Conservation (phyloP, 2,329 filamentous ascomycete species). For the Nemania sp. region DNA sequence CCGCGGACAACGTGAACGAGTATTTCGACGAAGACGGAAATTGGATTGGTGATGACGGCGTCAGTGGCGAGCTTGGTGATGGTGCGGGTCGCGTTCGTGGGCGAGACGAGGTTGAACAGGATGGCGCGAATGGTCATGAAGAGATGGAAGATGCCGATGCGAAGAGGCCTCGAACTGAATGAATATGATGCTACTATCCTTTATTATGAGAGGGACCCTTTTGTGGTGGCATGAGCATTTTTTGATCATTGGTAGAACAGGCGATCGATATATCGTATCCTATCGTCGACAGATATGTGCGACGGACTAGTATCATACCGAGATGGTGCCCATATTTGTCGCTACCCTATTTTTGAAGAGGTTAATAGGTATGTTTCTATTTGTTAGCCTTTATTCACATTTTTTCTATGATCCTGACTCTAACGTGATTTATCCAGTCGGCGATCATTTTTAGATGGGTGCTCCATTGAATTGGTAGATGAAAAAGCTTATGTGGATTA, state of each 20-base stretch:
- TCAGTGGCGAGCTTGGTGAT: conserved; percentile 68
- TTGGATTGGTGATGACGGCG: conserved; percentile 69
- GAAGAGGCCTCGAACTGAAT: conserved; percentile 52
- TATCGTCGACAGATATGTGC: neutral
- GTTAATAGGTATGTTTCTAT: conserved; percentile 30
- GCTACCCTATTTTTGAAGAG: neutral
- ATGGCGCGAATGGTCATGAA: conserved; percentile 58
- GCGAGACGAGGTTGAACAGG: conserved; percentile 65
- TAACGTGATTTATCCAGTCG: conserved; percentile 31
- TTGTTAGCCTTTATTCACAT: neutral
- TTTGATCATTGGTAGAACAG: conserved; percentile 4
- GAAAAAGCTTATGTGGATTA: neutral
- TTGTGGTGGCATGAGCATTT: neutral
- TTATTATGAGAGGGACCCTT: too few relatives aligned
- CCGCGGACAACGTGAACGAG: conserved; percentile 87
- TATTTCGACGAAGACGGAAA: conserved; percentile 86
- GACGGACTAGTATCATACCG: neutral
- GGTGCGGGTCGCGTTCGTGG: conserved; percentile 71
- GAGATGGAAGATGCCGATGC: conserved; percentile 53
- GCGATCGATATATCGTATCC: conserved; percentile 6
- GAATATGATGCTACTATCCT: conserved; percentile 1
- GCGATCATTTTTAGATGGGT: neutral
- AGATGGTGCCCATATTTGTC: conserved; percentile 7
- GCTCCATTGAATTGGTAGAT: conserved; percentile 3
- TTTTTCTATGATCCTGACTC: neutral